Evolutionary conservation across 2,329 filamentous ascomycete species (phyloP).

Genomic region (Sarocladium kiliense): DNA sequence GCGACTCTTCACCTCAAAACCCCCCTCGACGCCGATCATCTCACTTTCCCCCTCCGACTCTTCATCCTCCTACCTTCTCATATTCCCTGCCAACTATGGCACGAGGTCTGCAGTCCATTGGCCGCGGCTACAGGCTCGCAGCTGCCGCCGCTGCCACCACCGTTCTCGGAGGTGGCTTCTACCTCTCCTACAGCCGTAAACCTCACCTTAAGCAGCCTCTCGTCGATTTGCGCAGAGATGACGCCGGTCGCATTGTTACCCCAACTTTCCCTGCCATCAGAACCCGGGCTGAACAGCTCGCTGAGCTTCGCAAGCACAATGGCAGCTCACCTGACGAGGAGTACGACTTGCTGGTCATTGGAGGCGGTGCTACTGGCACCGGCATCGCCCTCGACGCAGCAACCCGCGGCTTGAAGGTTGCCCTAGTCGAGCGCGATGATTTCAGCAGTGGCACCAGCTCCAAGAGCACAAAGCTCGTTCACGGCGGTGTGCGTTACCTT

Average conservation of each 20-base stretch:
- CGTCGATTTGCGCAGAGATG: conserved; percentile 29
- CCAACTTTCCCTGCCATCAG: conserved; percentile 30
- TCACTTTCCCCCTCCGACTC: neutral
- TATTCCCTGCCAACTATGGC: conserved; percentile 22
- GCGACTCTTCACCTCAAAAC: neutral
- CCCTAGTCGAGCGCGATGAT: conserved; percentile 76
- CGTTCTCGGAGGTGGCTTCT: conserved; percentile 23
- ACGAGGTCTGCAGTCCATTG: conserved; percentile 27
- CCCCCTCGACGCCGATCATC: neutral
- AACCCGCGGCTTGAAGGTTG: conserved; percentile 73
- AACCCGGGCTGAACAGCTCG: conserved; percentile 32
- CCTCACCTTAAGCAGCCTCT: conserved; percentile 26
- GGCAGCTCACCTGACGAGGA: conserved; percentile 34
- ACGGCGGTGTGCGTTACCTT: conserved; percentile 78
- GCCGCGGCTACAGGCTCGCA: conserved; percentile 27
- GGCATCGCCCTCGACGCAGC: conserved; percentile 78
- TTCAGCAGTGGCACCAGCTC: conserved; percentile 78
- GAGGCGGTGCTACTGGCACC: conserved; percentile 72
- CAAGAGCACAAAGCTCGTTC: conserved; percentile 83
- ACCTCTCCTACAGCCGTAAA: conserved; percentile 21
- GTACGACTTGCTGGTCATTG: conserved; percentile 76
- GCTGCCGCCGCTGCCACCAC: conserved; percentile 23
- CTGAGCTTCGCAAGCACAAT: conserved; percentile 30
- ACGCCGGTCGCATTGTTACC: conserved; percentile 29
- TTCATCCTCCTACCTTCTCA: neutral